phyloP scores from a whole-genome alignment of 176 grass and related monocot genomes.

The Musa schizocarpa region DNA sequence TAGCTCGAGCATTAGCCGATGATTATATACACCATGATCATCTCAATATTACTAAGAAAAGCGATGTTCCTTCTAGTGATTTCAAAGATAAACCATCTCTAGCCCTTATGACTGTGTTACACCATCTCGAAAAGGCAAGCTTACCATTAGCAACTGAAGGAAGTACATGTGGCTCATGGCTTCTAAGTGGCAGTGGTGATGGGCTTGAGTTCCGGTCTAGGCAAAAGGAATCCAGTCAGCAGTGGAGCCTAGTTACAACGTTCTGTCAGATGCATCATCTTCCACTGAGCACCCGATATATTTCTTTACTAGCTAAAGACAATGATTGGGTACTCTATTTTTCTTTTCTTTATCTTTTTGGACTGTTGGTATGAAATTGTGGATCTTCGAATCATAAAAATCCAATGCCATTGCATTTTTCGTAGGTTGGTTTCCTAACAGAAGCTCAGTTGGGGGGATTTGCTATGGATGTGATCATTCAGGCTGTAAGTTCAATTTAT shows the following conservation, averaged over 20 bases:
- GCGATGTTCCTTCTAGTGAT: constrained; percentile 27
- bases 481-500: constrained; percentile 45
- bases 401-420: constrained; percentile 25
- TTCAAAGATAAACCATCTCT: constrained; percentile 33
- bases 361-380: constrained; percentile 18
- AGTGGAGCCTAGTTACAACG: constrained; percentile 79
- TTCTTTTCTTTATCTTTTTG: constrained; percentile 16
- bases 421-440: constrained; percentile 90
- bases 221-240: constrained; percentile 70
- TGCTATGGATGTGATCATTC: constrained; percentile 60
- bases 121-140: constrained; percentile 79
- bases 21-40: constrained; percentile 80
- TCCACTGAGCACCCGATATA: constrained; percentile 76
- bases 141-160: constrained; percentile 65
- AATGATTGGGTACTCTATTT: constrained; percentile 81
- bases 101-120: constrained; percentile 57
- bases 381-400: not conserved
- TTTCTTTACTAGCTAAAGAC: constrained; percentile 79
- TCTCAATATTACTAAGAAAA: constrained; percentile 62
- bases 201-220: constrained; percentile 52
- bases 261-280: constrained; percentile 77
- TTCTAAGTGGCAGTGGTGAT: constrained; percentile 66
- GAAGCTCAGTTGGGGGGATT: constrained; percentile 79
- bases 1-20: constrained; percentile 82
- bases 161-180: constrained; percentile 79